These are phyloP conservation scores for Monilinia fructicola DNA, from an alignment of 2,329 filamentous ascomycete genomes.

Conservation along the genomic window DNA sequence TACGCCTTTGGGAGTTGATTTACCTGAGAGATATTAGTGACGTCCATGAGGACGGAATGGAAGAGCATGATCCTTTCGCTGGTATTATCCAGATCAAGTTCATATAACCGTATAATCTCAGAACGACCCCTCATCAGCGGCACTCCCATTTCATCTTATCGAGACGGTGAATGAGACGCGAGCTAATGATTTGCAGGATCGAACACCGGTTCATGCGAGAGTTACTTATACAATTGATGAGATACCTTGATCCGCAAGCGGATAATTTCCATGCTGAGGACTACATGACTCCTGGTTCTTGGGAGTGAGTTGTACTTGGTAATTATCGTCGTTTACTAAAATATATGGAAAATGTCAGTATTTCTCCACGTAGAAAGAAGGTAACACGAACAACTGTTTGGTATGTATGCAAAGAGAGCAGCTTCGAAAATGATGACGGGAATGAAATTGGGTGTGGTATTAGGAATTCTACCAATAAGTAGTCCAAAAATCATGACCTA, in stretches of 20 bases:
- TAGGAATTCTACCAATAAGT: conserved; percentile 9
- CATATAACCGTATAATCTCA: conserved; percentile 85
- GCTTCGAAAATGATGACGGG: background rate
- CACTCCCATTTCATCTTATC: conserved; percentile 36
- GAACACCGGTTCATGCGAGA: conserved; percentile 67
- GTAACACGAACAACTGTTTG: conserved; percentile 10
- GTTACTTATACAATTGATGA: conserved; percentile 43
- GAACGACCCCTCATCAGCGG: conserved; percentile 46
- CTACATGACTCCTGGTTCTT: conserved; percentile 35
- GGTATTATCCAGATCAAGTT: conserved; percentile 99
- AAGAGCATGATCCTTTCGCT: conserved; percentile 98
- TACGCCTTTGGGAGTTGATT: conserved; percentile 39
- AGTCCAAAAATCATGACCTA: background rate
- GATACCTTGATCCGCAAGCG: conserved; percentile 42
- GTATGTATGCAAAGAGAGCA: background rate
- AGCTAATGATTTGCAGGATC: conserved; percentile 42
- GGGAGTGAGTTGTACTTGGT: conserved; percentile 33
- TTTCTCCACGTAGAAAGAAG: background rate
- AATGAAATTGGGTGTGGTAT: background rate
- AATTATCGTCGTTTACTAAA: conserved; percentile 21
- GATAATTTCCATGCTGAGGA: conserved; percentile 40
- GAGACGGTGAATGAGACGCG: conserved; percentile 38
- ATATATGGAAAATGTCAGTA: background rate
- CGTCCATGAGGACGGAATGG: conserved; percentile 41
- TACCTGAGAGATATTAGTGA: conserved; percentile 46